Conservation (phyloP, 148 eudicot species). For the Rhododendron mucronatum region DNA sequence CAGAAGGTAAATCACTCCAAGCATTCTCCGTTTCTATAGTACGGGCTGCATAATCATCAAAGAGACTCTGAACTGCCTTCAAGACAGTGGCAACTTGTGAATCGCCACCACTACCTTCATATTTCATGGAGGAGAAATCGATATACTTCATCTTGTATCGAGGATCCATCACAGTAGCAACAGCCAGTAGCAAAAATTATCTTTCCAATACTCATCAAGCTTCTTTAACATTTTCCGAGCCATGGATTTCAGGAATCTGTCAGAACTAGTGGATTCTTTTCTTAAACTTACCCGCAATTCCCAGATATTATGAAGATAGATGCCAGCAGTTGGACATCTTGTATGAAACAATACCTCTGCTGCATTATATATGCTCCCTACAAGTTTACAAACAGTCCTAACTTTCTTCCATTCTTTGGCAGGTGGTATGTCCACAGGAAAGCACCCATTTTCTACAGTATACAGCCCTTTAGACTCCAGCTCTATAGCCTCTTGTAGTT, state of each 20-base stretch:
- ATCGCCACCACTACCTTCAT: neutral
- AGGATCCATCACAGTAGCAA: conserved; percentile 5
- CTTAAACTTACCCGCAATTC: neutral
- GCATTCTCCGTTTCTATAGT: conserved; percentile 7
- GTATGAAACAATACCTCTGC: conserved; percentile 1
- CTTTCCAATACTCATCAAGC: conserved; percentile 6
- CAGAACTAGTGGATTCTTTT: neutral
- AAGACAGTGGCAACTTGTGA: neutral
- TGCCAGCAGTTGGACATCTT: conserved; percentile 1
- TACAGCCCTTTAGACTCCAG: neutral
- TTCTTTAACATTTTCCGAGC: conserved; percentile 4
- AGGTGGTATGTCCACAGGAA: neutral
- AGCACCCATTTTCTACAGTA: neutral
- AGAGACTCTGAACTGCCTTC: conserved; percentile 14
- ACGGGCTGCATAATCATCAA: conserved; percentile 17
- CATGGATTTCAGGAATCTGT: neutral
- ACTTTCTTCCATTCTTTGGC: neutral
- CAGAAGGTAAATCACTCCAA: conserved; percentile 11
- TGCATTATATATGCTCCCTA: neutral
- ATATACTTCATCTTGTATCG: neutral
- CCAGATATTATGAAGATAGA: conserved; percentile 1
- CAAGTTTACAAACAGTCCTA: conserved; percentile 3
- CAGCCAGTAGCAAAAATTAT: neutral
- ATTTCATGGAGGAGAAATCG: conserved; percentile 6
- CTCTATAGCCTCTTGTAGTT: neutral